Conservation (phyloP, 192 early-diverging fungal species). For the Linnemannia zychae region DNA sequence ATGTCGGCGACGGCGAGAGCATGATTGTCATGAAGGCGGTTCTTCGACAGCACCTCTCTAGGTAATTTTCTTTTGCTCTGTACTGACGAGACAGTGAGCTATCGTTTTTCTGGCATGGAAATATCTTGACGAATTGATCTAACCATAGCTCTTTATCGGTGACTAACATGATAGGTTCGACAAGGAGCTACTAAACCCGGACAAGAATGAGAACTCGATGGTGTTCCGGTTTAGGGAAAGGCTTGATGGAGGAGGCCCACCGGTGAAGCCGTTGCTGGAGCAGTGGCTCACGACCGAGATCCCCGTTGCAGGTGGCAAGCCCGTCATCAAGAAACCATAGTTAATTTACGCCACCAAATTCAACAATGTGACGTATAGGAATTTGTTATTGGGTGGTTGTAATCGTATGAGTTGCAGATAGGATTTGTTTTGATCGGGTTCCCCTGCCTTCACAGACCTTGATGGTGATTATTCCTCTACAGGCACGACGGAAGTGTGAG, state of each 20-base stretch:
- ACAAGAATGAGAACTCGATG: slow-evolving; percentile 51
- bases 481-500: no score
- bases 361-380: neutral
- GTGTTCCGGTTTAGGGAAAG: slow-evolving; percentile 53
- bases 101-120: neutral
- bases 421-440: slow-evolving; percentile 7
- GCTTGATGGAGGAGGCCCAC: slow-evolving; percentile 45
- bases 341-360: neutral
- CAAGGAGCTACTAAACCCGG: slow-evolving; percentile 58
- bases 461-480: no score
- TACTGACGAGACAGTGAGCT: neutral
- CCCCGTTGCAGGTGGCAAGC: slow-evolving; percentile 17
- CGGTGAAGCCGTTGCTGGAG: slow-evolving; percentile 48
- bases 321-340: neutral
- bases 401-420: neutral
- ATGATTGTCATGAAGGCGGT: slow-evolving; percentile 53
- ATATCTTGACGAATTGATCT: neutral
- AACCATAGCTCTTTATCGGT: neutral
- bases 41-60: slow-evolving; percentile 41
- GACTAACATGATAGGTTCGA: slow-evolving; percentile 36
- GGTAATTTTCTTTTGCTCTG: slow-evolving; percentile 24
- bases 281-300: slow-evolving; percentile 52
- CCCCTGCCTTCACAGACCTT: neutral
- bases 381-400: neutral
- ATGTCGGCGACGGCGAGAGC: slow-evolving; percentile 42